phyloP scores from a whole-genome alignment of 345 rosid species.

The Bretschneidera sinensis region DNA sequence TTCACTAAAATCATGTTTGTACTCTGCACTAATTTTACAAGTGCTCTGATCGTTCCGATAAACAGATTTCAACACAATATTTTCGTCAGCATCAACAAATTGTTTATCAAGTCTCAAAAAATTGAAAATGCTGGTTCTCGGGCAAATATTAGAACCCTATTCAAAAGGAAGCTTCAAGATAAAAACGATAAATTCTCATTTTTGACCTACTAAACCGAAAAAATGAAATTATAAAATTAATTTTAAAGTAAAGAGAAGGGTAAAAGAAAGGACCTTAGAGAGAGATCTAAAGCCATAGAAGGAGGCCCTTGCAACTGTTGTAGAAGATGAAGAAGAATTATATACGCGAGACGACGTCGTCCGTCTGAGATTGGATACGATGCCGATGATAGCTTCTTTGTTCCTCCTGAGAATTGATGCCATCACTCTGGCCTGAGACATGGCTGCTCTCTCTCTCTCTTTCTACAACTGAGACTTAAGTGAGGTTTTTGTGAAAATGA shows the following conservation, averaged over 20 bases:
- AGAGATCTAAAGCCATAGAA: slow-evolving; percentile 40
- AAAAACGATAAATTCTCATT: not conserved
- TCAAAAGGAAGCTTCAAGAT: not conserved
- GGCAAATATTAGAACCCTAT: not conserved
- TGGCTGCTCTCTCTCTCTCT: slow-evolving; percentile 18
- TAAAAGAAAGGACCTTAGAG: slow-evolving; percentile 25
- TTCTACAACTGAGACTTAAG: slow-evolving; percentile 22
- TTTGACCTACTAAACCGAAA: not conserved
- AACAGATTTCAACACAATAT: not conserved
- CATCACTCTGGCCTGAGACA: slow-evolving; percentile 46
- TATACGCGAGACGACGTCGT: slow-evolving; percentile 24
- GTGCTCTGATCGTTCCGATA: not conserved
- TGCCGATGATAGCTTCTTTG: slow-evolving; percentile 27
- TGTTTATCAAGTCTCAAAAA: not conserved
- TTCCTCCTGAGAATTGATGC: slow-evolving; percentile 54
- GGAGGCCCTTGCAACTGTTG: slow-evolving; percentile 35
- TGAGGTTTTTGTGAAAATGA: slow-evolving; percentile 29
- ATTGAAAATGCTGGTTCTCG: slow-evolving; percentile 1
- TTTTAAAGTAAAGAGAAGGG: slow-evolving; percentile 2
- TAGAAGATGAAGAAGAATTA: slow-evolving; percentile 25
- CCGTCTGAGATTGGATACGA: slow-evolving; percentile 27
- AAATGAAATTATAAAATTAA: not conserved
- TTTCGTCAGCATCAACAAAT: not conserved
- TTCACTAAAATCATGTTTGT: not conserved
- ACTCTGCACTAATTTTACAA: not conserved